These are phyloP conservation scores for Cordyceps cateniannulata DNA, from an alignment of 2,329 filamentous ascomycete genomes.

Conservation along the genomic window DNA sequence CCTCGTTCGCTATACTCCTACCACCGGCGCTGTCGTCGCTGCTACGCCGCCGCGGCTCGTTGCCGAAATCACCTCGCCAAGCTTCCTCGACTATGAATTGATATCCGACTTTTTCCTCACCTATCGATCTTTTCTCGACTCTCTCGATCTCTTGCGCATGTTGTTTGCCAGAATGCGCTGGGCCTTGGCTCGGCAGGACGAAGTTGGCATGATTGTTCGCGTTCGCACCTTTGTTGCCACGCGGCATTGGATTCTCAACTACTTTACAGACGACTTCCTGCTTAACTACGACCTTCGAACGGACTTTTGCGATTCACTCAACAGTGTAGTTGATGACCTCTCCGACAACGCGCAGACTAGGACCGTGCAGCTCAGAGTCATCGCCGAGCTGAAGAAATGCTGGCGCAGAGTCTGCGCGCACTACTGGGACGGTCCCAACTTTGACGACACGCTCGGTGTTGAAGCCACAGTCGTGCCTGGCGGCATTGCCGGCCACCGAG, in stretches of 20 bases:
- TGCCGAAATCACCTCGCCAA: constrained; percentile 92
- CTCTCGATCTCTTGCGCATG: constrained; percentile 71
- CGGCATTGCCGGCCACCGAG: constrained; percentile 58
- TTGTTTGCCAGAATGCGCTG: constrained; percentile 79
- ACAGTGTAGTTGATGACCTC: constrained; percentile 56
- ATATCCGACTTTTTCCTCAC: constrained; percentile 98
- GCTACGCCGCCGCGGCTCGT: constrained; percentile 88
- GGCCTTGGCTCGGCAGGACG: constrained; percentile 74
- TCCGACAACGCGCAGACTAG: constrained; percentile 35
- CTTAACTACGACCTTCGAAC: constrained; percentile 65
- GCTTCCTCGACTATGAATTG: constrained; percentile 92
- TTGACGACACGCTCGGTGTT: constrained; percentile 53
- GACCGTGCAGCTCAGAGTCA: constrained; percentile 68
- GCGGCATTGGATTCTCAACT: constrained; percentile 96
- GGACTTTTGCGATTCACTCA: constrained; percentile 75
- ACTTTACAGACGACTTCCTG: constrained; percentile 92
- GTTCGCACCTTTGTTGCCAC: constrained; percentile 93
- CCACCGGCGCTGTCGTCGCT: constrained; percentile 70
- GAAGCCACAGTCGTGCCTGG: constrained; percentile 69
- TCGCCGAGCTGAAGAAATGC: constrained; percentile 92
- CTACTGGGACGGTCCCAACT: constrained; percentile 77
- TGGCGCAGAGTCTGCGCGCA: constrained; percentile 87
- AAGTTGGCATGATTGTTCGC: constrained; percentile 86
- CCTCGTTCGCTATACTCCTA: constrained; percentile 74
- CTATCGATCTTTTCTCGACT: constrained; percentile 78